Conservation (phyloP, 163 green algal genomes). For the Trebouxiophyceae sp. region DNA sequence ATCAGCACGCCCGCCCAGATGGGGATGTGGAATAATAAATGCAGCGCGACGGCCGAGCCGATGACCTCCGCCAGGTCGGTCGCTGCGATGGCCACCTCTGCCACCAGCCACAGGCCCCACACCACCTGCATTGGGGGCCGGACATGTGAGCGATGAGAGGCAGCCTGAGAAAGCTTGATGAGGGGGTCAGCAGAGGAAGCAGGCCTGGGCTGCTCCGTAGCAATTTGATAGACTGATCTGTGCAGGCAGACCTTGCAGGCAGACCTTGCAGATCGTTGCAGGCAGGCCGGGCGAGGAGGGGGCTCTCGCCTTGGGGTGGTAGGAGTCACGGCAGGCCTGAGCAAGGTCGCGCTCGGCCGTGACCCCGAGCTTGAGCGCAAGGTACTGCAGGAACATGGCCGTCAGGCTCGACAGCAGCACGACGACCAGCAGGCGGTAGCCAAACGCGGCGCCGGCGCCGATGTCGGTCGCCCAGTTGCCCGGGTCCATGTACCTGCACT, state of each 20-base stretch:
- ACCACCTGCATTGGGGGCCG: too few species aligned
- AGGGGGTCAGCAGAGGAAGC: too few species aligned
- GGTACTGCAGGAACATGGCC: constrained; percentile 64
- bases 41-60: constrained; percentile 48
- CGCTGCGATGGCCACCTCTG: constrained; percentile 53
- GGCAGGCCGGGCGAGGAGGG: neutral
- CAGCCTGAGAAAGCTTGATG: too few species aligned
- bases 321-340: constrained; percentile 43
- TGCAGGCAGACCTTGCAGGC: neutral
- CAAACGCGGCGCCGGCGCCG: constrained; percentile 45
- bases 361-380: constrained; percentile 59
- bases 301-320: constrained; percentile 4
- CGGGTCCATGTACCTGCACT: neutral
- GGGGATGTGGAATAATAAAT: constrained; percentile 58
- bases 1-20: constrained; percentile 58
- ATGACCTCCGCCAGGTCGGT: constrained; percentile 66
- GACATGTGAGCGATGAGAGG: too few species aligned
- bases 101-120: constrained; percentile 45
- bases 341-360: constrained; percentile 50
- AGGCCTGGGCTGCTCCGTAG: neutral
- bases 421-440: constrained; percentile 64
- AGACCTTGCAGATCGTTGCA: neutral
- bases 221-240: neutral
- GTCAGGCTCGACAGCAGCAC: constrained; percentile 47
- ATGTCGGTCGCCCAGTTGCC: constrained; percentile 68